Evolutionary conservation across 2,329 filamentous ascomycete genomes (phyloP).

Genomic region (Fusarium kyushuense): DNA sequence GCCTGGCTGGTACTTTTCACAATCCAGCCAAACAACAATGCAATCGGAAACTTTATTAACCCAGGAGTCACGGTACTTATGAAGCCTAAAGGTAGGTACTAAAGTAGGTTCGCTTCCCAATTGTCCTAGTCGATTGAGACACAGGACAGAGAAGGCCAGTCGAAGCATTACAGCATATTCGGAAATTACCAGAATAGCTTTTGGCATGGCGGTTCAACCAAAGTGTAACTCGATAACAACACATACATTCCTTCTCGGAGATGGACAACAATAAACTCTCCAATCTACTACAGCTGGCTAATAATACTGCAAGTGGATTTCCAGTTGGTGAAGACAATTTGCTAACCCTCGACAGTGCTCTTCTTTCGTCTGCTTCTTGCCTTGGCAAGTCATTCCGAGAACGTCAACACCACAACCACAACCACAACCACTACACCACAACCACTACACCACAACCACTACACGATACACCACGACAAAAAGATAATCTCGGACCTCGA

Average conservation of each 20-base stretch:
- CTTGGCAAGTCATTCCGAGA: too few species aligned
- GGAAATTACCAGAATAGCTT: not conserved
- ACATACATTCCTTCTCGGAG: not conserved
- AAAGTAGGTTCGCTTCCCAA: too few species aligned
- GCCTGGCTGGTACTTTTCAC: too few species aligned
- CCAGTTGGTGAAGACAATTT: not conserved
- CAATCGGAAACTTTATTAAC: too few species aligned
- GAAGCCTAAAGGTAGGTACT: too few species aligned
- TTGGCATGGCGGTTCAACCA: not conserved
- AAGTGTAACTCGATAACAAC: not conserved
- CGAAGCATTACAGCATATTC: not conserved
- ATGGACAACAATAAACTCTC: fast-evolving
- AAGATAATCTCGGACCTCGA: not conserved
- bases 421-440: not conserved
- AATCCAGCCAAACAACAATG: too few species aligned
- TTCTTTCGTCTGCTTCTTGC: not conserved
- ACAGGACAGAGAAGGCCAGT: not conserved
- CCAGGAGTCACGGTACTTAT: too few species aligned
- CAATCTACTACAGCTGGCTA: too few species aligned
- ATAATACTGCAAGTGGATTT: not conserved
- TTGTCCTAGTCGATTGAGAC: not conserved
- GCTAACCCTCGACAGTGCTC: not conserved
- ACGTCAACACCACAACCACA: not conserved
- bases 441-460: not conserved
- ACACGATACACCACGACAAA: not conserved